phyloP scores from a whole-genome alignment of 225 moss, liverwort and hornwort species.

The Straminergon stramineum region DNA sequence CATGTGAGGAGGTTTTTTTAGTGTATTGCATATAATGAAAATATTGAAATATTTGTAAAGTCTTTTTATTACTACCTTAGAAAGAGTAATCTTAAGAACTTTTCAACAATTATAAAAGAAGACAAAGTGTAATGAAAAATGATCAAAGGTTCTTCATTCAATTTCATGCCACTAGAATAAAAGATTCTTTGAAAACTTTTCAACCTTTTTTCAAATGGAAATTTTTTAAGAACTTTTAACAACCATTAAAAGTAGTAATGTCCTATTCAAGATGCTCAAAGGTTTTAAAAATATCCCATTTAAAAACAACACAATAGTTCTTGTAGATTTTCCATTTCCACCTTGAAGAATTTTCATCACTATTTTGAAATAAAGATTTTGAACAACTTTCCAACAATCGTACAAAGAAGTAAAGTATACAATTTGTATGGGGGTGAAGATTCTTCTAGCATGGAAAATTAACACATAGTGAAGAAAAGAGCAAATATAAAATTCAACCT shows the following conservation, averaged over 20 bases:
- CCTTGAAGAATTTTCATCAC: too few species aligned
- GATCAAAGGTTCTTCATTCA: too few species aligned
- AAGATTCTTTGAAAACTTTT: background rate
- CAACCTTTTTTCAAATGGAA: background rate
- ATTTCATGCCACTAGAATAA: too few species aligned
- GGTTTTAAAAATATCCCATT: too few species aligned
- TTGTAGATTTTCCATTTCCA: too few species aligned
- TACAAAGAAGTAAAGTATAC: accelerated
- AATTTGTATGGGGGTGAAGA: background rate
- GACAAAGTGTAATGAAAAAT: too few species aligned
- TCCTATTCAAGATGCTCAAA: background rate
- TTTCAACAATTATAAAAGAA: too few species aligned
- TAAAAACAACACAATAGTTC: too few species aligned
- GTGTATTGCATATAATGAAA: background rate
- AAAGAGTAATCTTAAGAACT: background rate
- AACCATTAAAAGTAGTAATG: background rate
- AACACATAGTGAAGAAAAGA: background rate
- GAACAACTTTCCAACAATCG: too few species aligned
- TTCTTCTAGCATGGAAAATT: accelerated
- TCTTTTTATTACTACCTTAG: background rate
- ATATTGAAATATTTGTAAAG: background rate
- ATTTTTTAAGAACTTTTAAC: background rate
- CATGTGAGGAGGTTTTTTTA: background rate
- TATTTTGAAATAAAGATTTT: too few species aligned
- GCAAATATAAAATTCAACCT: background rate